Base-by-base conservation (phyloP, 257 asterid genomes). In the Hygrophila difformis region DNA sequence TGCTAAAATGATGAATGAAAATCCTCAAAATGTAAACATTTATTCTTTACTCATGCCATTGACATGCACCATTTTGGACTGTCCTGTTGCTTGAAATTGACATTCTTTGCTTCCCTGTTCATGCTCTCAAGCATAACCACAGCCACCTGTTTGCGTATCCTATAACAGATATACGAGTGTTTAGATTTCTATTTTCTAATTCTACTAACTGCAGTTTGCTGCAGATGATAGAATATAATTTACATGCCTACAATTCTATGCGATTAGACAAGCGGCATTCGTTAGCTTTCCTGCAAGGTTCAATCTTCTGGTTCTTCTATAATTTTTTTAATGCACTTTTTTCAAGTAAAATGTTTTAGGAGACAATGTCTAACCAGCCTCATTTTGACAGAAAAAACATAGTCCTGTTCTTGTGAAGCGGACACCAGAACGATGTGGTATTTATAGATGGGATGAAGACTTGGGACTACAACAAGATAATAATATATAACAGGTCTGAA, bases 371-470 rank as follows among this genome's bases (percentile, higher is more conserved):
- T 67, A 46, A 44, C 59, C 50, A 13, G 26, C 55, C 26, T 47
- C 59, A 21, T 54, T 68, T 47, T 12, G 7, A 38, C 84, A 91
- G 99, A 80, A 76, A 64, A n/a, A 67, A 52, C 83, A 80, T 28
- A 52, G 73, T 13, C 91, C 95, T 59, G 76, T 91, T 37, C 64
- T 42, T 65, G 81, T 78, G 47, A 91, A 83, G 70, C 86, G 97
- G 97, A 91, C 94, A 12, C 59, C 99, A 18, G 99, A 91, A 66
- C 74, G 94, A 34, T 91, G 99, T 74, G 97, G 97, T 62, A 58
- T 86, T 59, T 91, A 95, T 68, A 74, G 99, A 72, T 91, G 99
- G 99, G 93, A 82, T 60, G 99, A 86, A 62, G 99, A 91, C n/a
- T 55, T 91, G 95, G 95, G 97, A 86, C 45, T 76, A 91, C 69